A percentile compares a stretch with the other conserved stretches of the same genome.
Conservation (phyloP, 768 basidiomycete genomes). For the Mycena rosella region DNA sequence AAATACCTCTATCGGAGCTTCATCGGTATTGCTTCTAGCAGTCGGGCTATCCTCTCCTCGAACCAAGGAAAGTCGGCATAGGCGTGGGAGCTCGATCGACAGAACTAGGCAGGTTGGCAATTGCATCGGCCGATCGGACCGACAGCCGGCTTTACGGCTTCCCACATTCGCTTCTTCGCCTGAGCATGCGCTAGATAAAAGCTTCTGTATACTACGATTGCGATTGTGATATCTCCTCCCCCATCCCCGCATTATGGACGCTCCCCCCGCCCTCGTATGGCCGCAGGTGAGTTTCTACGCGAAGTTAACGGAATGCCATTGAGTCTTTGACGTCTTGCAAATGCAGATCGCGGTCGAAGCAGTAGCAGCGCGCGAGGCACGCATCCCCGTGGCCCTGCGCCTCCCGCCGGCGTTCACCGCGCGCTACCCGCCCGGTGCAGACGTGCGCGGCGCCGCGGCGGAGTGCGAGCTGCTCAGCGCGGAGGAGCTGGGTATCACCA, state of each 20-base stretch:
- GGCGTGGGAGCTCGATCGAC: too few relatives aligned
- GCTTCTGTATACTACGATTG: too few relatives aligned
- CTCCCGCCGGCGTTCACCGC: conserved; percentile 30
- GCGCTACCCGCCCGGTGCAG: conserved; percentile 36
- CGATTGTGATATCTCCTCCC: not conserved
- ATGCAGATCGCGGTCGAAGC: conserved; percentile 32
- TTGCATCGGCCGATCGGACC: too few relatives aligned
- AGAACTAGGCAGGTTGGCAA: too few relatives aligned
- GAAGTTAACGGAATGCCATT: not conserved
- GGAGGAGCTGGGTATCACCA: conserved; percentile 50
- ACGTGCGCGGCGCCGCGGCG: conserved; percentile 49
- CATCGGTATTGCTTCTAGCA: too few relatives aligned
- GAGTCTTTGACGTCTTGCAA: not conserved
- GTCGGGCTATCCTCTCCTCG: too few relatives aligned
- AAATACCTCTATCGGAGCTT: too few relatives aligned
- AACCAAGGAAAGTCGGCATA: too few relatives aligned
- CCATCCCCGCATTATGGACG: not conserved
- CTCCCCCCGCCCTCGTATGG: not conserved
- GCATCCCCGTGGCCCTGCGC: conserved; percentile 30
- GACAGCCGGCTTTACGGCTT: too few relatives aligned
- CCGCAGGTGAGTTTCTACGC: conserved; percentile 26
- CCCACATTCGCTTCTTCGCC: too few relatives aligned
- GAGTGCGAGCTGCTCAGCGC: conserved; percentile 47
- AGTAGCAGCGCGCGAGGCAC: conserved; percentile 29
- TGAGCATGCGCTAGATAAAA: too few relatives aligned